These are phyloP conservation scores for Aspergillus fischeri DNA, from an alignment of 2,329 filamentous ascomycete species.

Conservation along the genomic window DNA sequence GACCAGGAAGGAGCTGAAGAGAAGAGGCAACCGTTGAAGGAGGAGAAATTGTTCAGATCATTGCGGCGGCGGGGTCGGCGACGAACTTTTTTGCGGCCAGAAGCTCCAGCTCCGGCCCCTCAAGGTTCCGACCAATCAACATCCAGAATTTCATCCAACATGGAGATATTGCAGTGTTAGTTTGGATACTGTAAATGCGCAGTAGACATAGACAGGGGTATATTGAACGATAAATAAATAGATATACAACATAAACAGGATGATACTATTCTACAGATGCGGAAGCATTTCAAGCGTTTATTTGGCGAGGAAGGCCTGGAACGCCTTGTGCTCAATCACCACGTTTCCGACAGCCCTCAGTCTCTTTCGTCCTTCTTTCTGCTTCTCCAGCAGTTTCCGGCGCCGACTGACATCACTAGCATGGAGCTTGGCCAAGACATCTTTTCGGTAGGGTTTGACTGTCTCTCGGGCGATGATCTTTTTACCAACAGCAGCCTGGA, in stretches of 20 bases:
- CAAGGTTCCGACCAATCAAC: conserved; percentile 15
- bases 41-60: conserved; percentile 17
- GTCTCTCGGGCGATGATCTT: conserved; percentile 87
- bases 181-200: background rate
- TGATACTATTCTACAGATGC: conserved; percentile 2
- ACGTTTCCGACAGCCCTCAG: conserved; percentile 76
- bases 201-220: background rate
- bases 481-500: conserved; percentile 81
- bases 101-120: conserved; percentile 11
- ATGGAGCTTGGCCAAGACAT: conserved; percentile 88
- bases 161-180: background rate
- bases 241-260: background rate
- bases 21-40: conserved; percentile 4
- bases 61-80: conserved; percentile 22
- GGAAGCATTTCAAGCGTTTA: conserved; percentile 31
- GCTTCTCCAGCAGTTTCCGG: conserved; percentile 87
- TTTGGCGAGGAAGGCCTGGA: conserved; percentile 89
- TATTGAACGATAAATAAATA: background rate
- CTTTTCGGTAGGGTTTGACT: conserved; percentile 93
- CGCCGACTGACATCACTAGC: conserved; percentile 80
- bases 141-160: background rate
- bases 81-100: conserved; percentile 22
- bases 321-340: conserved; percentile 91
- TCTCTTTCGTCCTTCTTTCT: conserved; percentile 91
- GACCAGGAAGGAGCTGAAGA: background rate